Conservation (phyloP, 2,329 filamentous ascomycete species). For the Colletotrichum acutatum region DNA sequence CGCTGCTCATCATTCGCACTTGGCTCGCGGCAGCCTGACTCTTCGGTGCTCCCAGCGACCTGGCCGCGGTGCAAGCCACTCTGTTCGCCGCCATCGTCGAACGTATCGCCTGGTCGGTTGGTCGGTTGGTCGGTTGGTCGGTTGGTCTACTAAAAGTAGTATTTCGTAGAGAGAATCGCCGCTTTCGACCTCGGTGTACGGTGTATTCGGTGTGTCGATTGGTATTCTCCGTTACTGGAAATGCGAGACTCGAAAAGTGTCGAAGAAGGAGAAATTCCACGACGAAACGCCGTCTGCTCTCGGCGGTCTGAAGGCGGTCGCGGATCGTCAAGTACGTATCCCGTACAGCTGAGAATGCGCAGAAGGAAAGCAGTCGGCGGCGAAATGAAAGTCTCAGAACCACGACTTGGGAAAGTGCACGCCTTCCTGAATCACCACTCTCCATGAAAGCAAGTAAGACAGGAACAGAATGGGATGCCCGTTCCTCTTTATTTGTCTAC, state of each 20-base stretch:
- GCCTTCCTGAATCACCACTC: background rate
- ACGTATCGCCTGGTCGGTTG: conserved; percentile 37
- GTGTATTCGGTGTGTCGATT: background rate
- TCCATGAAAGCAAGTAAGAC: conserved; percentile 12
- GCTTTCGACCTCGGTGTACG: conserved; percentile 4
- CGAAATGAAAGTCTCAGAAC: background rate
- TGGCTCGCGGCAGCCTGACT: conserved; percentile 13
- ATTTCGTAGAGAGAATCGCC: background rate
- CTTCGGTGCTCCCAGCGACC: conserved; percentile 15
- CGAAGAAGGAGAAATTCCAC: background rate
- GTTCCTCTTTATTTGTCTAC: conserved; percentile 27
- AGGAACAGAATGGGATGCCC: background rate
- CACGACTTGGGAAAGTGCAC: background rate
- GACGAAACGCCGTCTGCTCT: background rate
- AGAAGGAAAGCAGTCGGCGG: background rate
- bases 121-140: conserved; percentile 5
- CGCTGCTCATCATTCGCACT: conserved; percentile 24
- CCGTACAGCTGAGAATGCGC: background rate
- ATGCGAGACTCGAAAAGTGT: background rate
- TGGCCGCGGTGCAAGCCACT: conserved; percentile 12
- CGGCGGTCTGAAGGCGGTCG: background rate
- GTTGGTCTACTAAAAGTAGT: background rate
- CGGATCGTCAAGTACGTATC: background rate
- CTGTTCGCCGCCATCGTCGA: conserved; percentile 38
- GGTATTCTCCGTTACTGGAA: background rate